Conservation (phyloP, 2,329 filamentous ascomycete species). For the Trichophyton verrucosum region DNA sequence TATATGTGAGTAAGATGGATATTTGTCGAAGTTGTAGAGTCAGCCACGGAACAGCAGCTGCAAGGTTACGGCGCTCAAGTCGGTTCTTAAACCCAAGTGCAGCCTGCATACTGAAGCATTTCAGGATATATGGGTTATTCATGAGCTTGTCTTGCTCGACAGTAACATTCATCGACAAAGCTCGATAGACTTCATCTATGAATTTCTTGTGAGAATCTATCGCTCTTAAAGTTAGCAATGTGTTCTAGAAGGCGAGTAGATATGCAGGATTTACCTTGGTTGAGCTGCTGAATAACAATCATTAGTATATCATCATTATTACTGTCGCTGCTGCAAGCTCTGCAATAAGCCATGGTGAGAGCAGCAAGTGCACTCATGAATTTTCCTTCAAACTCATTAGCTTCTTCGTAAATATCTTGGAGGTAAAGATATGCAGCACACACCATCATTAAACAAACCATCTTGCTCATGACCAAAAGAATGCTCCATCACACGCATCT, state of each 20-base stretch:
- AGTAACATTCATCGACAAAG: conserved; percentile 59
- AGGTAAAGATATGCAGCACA: conserved; percentile 6
- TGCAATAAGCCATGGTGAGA: conserved; percentile 43
- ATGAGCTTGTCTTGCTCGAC: conserved; percentile 65
- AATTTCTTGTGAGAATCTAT: conserved; percentile 50
- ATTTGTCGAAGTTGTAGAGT: conserved; percentile 62
- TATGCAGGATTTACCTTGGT: conserved; percentile 19
- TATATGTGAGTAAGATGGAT: conserved; percentile 48
- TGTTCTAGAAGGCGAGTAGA: not conserved
- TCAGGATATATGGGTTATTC: conserved; percentile 58
- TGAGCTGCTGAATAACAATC: conserved; percentile 43
- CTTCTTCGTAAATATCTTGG: not conserved
- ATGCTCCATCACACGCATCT: conserved; percentile 29
- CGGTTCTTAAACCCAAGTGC: conserved; percentile 62
- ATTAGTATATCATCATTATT: conserved; percentile 62
- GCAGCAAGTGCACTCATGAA: conserved; percentile 47
- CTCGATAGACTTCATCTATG: conserved; percentile 54
- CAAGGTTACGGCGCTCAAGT: conserved; percentile 48
- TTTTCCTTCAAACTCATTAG: conserved; percentile 21
- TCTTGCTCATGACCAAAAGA: conserved; percentile 26
- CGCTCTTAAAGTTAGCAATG: not conserved
- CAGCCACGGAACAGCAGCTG: conserved; percentile 62
- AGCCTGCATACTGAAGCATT: conserved; percentile 66
- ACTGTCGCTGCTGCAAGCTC: conserved; percentile 35
- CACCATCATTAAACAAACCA: conserved; percentile 29